Percentiles rank a stretch among this genome's conserved stretches.
These are phyloP conservation scores for Aureobasidium subglaciale DNA, from an alignment of 2,329 filamentous ascomycete genomes.

Conservation along the genomic window DNA sequence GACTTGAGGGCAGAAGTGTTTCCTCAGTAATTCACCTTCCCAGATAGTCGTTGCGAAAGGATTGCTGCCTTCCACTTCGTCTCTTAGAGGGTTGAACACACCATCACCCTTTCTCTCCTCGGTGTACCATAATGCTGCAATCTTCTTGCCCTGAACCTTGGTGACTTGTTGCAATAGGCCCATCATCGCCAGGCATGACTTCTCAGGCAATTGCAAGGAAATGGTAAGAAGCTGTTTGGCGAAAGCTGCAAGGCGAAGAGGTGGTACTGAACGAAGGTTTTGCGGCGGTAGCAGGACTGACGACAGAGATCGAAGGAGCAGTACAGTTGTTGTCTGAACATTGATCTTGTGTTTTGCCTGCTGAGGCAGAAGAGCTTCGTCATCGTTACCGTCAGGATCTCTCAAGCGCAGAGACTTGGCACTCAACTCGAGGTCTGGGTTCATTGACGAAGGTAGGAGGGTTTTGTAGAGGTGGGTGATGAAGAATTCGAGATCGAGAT, in stretches of 20 bases:
- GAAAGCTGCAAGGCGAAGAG: conserved; percentile 82
- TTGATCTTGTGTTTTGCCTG: conserved; percentile 64
- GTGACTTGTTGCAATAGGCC: conserved; percentile 71
- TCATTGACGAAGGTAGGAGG: conserved; percentile 68
- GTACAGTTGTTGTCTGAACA: conserved; percentile 86
- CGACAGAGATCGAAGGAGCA: conserved; percentile 80
- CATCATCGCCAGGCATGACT: conserved; percentile 73
- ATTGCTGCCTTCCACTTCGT: conserved; percentile 77
- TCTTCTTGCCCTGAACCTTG: conserved; percentile 73
- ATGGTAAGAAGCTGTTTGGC: conserved; percentile 81
- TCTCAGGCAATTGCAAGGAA: conserved; percentile 82
- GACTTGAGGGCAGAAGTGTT: conserved; percentile 82
- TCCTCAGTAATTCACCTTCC: conserved; percentile 81
- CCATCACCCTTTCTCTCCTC: conserved; percentile 92
- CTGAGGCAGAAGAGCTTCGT: conserved; percentile 17
- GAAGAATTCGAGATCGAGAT: conserved; percentile 92
- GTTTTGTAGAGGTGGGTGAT: conserved; percentile 87
- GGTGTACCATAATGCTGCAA: conserved; percentile 84
- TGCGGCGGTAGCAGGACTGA: conserved; percentile 71
- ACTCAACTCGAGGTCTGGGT: conserved; percentile 77
- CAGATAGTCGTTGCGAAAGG: conserved; percentile 85
- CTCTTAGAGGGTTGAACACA: conserved; percentile 59
- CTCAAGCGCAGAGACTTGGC: conserved; percentile 45
- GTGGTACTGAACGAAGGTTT: conserved; percentile 67
- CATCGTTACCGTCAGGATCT: conserved; percentile 13